Conservation (phyloP, 2,329 filamentous ascomycete species). For the Byssochlamys sp. region DNA sequence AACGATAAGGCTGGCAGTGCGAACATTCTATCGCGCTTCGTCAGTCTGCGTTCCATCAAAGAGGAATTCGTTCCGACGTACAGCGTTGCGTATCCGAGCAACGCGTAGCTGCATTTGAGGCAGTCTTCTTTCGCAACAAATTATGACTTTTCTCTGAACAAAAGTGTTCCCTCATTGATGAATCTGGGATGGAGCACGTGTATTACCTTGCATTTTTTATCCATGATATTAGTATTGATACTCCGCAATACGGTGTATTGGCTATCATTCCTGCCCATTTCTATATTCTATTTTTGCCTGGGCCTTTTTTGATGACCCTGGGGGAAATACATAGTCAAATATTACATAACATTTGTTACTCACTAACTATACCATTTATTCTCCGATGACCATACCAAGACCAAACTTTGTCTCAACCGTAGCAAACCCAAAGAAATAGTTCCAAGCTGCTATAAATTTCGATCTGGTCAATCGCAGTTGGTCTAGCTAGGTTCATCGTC, state of each 20-base stretch:
- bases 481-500: too few relatives aligned
- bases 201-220: neutral
- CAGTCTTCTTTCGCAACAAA: neutral
- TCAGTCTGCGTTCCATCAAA: slow-evolving; percentile 60
- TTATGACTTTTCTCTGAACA: neutral
- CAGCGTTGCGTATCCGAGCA: slow-evolving; percentile 61
- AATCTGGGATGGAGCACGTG: neutral
- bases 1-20: slow-evolving; percentile 64
- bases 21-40: slow-evolving; percentile 56
- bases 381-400: too few relatives aligned
- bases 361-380: too few relatives aligned
- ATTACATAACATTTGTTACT: too few relatives aligned
- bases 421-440: too few relatives aligned
- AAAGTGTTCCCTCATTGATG: neutral
- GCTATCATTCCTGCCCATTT: neutral
- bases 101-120: slow-evolving; percentile 31
- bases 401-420: too few relatives aligned
- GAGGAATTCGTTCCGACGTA: slow-evolving; percentile 62
- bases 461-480: too few relatives aligned
- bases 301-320: neutral
- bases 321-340: too few relatives aligned
- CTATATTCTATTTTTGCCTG: neutral
- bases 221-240: neutral
- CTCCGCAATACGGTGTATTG: neutral
- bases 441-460: too few relatives aligned